Conservation (phyloP, 2,329 filamentous ascomycete genomes). For the Trichoderma atrobrunneum region DNA sequence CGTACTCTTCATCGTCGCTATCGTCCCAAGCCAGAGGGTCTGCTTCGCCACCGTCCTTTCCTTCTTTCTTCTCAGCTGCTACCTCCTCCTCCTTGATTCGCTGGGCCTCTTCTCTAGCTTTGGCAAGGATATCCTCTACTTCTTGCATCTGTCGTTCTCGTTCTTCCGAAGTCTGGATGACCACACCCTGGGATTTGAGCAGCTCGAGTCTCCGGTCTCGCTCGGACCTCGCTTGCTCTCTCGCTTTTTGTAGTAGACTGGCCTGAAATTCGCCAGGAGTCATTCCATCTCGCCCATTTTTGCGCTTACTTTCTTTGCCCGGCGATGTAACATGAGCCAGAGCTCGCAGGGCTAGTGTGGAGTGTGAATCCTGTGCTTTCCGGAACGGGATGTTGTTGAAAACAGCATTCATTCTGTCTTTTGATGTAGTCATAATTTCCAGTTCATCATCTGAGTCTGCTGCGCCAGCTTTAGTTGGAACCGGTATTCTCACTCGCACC, state of each 20-base stretch:
- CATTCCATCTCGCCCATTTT: conserved; percentile 54
- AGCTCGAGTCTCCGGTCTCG: conserved; percentile 73
- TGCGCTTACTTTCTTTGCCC: conserved; percentile 47
- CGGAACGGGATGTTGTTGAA: conserved; percentile 68
- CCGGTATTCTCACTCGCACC: conserved; percentile 50
- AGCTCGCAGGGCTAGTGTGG: conserved; percentile 66
- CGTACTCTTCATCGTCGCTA: conserved; percentile 53
- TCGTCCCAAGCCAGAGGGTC: conserved; percentile 57
- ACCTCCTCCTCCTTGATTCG: conserved; percentile 76
- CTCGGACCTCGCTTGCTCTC: conserved; percentile 75
- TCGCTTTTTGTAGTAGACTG: conserved; percentile 66
- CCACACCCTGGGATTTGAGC: conserved; percentile 74
- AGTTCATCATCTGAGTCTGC: conserved; percentile 59
- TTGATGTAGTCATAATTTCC: conserved; percentile 55
- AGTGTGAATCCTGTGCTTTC: conserved; percentile 60
- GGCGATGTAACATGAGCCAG: conserved; percentile 71
- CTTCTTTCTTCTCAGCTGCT: conserved; percentile 66
- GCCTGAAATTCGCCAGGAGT: conserved; percentile 67
- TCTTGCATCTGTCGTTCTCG: conserved; percentile 76
- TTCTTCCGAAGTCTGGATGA: conserved; percentile 83
- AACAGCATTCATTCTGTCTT: conserved; percentile 56
- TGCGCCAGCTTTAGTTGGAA: conserved; percentile 37
- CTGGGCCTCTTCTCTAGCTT: conserved; percentile 71
- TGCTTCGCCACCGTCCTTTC: conserved; percentile 43
- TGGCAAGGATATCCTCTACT: conserved; percentile 84